Percentiles rank a stretch among this genome's conserved stretches.
These are phyloP conservation scores for Eucalyptus polyanthemos DNA, from an alignment of 345 rosid genomes.

Conservation along the genomic window DNA sequence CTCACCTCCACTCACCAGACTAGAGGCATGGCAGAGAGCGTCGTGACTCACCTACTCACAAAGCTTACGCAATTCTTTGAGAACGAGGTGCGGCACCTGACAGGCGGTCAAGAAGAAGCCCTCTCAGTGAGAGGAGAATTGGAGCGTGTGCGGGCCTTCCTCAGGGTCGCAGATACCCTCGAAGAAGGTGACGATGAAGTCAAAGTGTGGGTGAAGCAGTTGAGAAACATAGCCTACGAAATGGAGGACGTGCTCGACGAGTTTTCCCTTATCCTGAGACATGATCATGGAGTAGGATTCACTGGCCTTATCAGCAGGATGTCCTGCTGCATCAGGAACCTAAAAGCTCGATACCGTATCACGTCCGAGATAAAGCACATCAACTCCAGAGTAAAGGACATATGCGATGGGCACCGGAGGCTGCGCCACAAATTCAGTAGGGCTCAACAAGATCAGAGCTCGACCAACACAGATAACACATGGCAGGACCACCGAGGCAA, in stretches of 20 bases:
- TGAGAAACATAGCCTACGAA: constrained; percentile 12
- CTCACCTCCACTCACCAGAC: not conserved
- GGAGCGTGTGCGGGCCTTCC: constrained; percentile 7
- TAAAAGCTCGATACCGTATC: not conserved
- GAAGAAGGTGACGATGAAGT: constrained; percentile 3
- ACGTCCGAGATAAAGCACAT: not conserved
- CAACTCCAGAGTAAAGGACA: not conserved
- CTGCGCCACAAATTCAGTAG: not conserved
- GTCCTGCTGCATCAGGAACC: not conserved
- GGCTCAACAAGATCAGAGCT: not conserved
- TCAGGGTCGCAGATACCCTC: constrained; percentile 9
- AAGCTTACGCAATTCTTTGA: not conserved
- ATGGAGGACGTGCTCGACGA: constrained; percentile 8
- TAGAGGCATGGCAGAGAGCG: not conserved
- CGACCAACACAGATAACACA: not conserved
- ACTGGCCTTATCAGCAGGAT: not conserved
- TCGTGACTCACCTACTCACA: not conserved
- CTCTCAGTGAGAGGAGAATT: constrained; percentile 1
- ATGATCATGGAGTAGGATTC: not conserved
- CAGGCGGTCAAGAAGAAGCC: not conserved
- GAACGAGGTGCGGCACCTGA: not conserved
- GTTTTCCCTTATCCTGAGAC: not conserved
- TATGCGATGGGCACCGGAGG: not conserved
- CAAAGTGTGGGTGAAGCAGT: constrained; percentile 14
- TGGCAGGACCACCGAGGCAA: not conserved